A percentile compares a stretch with the other conserved stretches of the same genome.
Evolutionary conservation across 441 rosid genomes (phyloP).

Genomic region (Lepidium campestre): DNA sequence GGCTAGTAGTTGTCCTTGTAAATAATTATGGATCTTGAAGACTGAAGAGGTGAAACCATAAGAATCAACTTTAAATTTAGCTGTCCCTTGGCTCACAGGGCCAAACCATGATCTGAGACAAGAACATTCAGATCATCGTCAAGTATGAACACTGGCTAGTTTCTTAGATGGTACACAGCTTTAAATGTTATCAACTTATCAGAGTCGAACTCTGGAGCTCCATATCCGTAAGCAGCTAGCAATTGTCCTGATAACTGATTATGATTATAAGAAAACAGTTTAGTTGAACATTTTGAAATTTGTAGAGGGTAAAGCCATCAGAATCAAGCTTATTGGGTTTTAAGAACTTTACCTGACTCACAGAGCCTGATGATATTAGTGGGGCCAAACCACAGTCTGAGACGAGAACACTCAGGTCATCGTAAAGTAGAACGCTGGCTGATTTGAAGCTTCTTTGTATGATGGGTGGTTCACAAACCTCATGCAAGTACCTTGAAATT

Average conservation of each 20-base stretch:
- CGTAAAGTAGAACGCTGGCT: constrained; percentile 77
- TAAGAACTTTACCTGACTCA: constrained; percentile 66
- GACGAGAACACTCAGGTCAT: constrained; percentile 63
- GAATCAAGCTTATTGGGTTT: not conserved
- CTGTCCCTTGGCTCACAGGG: not conserved
- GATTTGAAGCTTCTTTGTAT: constrained; percentile 89
- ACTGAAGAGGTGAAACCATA: not conserved
- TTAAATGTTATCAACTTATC: constrained; percentile 19
- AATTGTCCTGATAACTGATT: constrained; percentile 90
- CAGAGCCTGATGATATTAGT: constrained; percentile 74
- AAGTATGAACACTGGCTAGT: not conserved
- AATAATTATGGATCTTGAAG: not conserved
- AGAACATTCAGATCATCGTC: not conserved
- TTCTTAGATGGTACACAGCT: not conserved
- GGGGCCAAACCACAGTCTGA: constrained; percentile 94
- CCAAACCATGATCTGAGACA: not conserved
- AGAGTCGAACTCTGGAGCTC: constrained; percentile 94
- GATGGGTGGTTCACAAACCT: constrained; percentile 83
- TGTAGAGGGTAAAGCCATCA: not conserved
- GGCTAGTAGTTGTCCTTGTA: not conserved
- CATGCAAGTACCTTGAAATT: constrained; percentile 78
- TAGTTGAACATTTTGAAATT: constrained; percentile 9
- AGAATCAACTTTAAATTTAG: not conserved
- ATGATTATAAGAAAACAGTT: constrained; percentile 11
- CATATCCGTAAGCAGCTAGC: constrained; percentile 70